Evolutionary conservation across 2,329 filamentous ascomycete species (phyloP), one percentile per base, ranked within the genome.

Genomic region (Xylaria sp.): DNA sequence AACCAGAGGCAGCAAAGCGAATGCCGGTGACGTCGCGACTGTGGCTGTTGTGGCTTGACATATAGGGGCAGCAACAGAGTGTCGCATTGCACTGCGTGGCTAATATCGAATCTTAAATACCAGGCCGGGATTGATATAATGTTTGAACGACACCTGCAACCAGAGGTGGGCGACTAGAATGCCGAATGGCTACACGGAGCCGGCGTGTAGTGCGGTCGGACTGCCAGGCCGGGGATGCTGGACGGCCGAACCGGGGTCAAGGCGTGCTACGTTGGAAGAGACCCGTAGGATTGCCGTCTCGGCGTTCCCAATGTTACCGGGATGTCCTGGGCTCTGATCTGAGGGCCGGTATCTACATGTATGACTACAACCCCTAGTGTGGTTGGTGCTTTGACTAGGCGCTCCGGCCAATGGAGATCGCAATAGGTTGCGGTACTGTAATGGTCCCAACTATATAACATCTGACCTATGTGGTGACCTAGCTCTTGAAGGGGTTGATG

Each of bases 1-100:
- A 41, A 25, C 31, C 46, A 7, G 54, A 43, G 46, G n/a, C 28
- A 41, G n/a, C 18, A 18, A 28, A 9, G 13, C 31, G 8, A 3
- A 15, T 39, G 62, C 31, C 28, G 15, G 52, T 18, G 20, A 5
- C 55, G 20, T n/a, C 43, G 18, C 28, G 28, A 28, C 49, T 66
- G 63, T 66, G 63, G 63, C 57, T 46, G 39, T 28, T 48, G 63
- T 66, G 63, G 63, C 63, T 66, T 60, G 63, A 60, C 49, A 28
- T 28, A 15, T 20, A n/a, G 25, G 20, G 31, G 31, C 49, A 28
- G 56, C 18, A 49, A 46, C 28, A 20, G 36, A 12, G 48, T 18
- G 20, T 48, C 20, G n/a, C 7, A 36, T 43, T 43, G 25, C 48
- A 4, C 28, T 28, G 39, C 28, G 13, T n/a, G 12, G 33, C 36